A percentile compares a stretch with the other conserved stretches of the same genome.
phyloP scores from a whole-genome alignment of 352 stramenopile genomes.

The Phytophthora hybrid region DNA sequence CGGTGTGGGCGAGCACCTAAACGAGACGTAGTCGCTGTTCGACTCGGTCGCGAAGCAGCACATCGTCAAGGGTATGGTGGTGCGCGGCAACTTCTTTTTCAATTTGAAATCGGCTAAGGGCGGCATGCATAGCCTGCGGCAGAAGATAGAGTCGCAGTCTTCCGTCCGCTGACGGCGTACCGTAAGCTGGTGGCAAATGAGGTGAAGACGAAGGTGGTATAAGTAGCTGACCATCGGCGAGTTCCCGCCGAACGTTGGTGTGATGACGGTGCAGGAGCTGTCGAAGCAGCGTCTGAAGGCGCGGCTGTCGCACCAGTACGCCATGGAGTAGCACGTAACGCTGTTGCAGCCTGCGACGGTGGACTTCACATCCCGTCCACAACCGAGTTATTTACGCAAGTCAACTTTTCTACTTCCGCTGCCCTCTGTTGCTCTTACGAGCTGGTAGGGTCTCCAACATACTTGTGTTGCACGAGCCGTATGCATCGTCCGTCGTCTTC shows the following conservation, averaged over 20 bases:
- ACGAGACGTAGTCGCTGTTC: conserved; percentile 95
- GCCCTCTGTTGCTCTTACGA: too few relatives aligned
- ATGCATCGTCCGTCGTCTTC: too few relatives aligned
- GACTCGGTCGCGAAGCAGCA: conserved; percentile 67
- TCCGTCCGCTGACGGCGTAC: conserved; percentile 67
- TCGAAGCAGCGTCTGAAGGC: conserved; percentile 86
- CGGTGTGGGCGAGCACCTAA: conserved; percentile 94
- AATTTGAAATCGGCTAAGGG: conserved; percentile 67
- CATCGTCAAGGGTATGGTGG: conserved; percentile 67
- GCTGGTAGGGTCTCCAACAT: too few relatives aligned
- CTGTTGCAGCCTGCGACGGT: conserved; percentile 79
- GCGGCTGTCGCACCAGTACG: conserved; percentile 95
- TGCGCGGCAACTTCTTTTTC: conserved; percentile 74
- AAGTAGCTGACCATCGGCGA: conserved; percentile 60
- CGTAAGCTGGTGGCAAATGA: conserved; percentile 41
- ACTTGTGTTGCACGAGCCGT: too few relatives aligned
- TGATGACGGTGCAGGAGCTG: conserved; percentile 92
- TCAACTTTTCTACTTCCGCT: too few relatives aligned
- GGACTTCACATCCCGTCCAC: conserved; percentile 59
- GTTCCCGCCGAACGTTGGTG: conserved; percentile 93
- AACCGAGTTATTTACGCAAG: too few relatives aligned
- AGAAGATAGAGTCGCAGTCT: conserved; percentile 76
- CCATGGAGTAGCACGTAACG: conserved; percentile 82
- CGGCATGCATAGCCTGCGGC: conserved; percentile 62
- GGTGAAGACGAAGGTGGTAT: conserved; percentile 60